Conservation (phyloP, 1,284 basidiomycete genomes). For the Austroboletus novae-zelandiae region DNA sequence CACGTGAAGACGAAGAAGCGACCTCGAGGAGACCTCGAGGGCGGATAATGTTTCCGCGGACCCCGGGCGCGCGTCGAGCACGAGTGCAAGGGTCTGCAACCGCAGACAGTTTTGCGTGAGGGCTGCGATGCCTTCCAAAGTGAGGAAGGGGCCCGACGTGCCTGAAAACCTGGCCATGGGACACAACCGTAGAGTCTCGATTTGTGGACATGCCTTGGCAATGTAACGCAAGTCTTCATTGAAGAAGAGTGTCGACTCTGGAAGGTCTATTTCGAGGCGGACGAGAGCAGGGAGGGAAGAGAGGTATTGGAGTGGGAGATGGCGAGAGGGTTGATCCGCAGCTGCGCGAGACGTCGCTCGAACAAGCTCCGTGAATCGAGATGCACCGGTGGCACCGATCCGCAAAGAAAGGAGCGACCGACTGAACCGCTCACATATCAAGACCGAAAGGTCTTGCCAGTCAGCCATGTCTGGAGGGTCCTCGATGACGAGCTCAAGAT, state of each 20-base stretch:
- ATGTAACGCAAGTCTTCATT: constrained; percentile 56
- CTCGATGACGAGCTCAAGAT: constrained; percentile 70
- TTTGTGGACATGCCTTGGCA: constrained; percentile 58
- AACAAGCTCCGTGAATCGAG: constrained; percentile 64
- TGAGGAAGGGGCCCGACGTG: constrained; percentile 46
- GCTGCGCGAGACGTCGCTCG: constrained; percentile 62
- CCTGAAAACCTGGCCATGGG: constrained; percentile 62
- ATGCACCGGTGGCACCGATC: constrained; percentile 58
- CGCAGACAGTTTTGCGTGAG: constrained; percentile 56
- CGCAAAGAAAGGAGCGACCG: constrained; percentile 56
- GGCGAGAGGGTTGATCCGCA: constrained; percentile 48
- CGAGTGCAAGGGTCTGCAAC: constrained; percentile 61
- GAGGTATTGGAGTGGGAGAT: constrained; percentile 61
- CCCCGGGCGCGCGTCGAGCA: constrained; percentile 55
- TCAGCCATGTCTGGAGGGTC: constrained; percentile 69
- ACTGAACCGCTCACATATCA: constrained; percentile 62
- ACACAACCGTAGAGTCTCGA: constrained; percentile 65
- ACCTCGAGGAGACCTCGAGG: constrained; percentile 52
- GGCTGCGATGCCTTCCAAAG: constrained; percentile 56
- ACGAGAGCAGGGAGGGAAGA: constrained; percentile 49
- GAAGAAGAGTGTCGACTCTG: constrained; percentile 65
- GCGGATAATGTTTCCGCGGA: constrained; percentile 45
- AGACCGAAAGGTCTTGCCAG: constrained; percentile 64
- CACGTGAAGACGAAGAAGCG: constrained; percentile 64
- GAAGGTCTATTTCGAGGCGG: constrained; percentile 70